Percentiles rank a stretch among this genome's conserved stretches.
Conservation (phyloP, 495 filamentous ascomycete genomes). For the Annulohypoxylon bovei region DNA sequence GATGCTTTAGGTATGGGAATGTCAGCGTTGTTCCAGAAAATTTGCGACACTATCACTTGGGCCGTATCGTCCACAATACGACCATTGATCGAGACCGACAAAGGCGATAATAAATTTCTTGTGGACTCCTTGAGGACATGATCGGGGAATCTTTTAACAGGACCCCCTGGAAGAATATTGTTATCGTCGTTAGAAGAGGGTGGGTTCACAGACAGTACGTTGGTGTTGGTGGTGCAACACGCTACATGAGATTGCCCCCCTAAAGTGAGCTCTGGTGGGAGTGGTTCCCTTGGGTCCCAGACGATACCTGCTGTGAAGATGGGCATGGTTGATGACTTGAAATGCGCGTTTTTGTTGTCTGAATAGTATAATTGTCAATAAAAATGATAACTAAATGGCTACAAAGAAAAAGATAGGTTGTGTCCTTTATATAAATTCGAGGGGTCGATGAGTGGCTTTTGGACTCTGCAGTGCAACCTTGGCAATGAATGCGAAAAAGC, state of each 20-base stretch:
- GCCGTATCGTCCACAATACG: not conserved
- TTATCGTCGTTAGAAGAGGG: not conserved
- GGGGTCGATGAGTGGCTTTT: not conserved
- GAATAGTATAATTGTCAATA: not conserved
- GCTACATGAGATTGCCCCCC: not conserved
- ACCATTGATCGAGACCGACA: not conserved
- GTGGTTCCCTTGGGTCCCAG: slow-evolving; percentile 1
- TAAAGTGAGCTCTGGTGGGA: not conserved
- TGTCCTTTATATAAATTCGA: not conserved
- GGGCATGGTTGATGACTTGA: not conserved
- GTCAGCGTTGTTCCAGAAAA: slow-evolving; percentile 9
- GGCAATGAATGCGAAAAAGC: not conserved
- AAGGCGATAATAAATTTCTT: not conserved
- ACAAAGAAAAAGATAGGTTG: not conserved
- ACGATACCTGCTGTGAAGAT: slow-evolving; percentile 2
- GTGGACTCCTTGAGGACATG: not conserved
- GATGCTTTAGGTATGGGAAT: slow-evolving; percentile 1
- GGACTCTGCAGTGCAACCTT: not conserved
- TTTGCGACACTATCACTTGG: not conserved
- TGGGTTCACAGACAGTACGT: not conserved
- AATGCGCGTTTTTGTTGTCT: too few species aligned
- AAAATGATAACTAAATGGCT: not conserved
- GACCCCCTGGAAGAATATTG: not conserved
- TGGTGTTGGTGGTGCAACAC: not conserved
- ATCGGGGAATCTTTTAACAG: not conserved